Base-by-base conservation (phyloP, 1,139 yeast genomes). In the Petasospora fabianii region DNA sequence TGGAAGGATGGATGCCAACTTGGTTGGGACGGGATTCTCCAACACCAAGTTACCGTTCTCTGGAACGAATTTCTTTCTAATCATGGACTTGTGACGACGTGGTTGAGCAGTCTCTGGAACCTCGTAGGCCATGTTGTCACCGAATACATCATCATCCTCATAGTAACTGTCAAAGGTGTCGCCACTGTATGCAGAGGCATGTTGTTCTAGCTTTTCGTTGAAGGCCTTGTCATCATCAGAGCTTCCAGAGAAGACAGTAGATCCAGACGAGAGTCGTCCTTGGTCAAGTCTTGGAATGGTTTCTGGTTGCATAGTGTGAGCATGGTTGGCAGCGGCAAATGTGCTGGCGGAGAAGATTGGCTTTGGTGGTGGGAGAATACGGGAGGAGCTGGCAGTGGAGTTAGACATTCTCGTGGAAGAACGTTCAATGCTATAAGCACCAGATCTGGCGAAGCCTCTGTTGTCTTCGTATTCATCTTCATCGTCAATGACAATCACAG, bases 11-110 rank as follows among this genome's bases (percentile, higher is more conserved):
- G 84, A 81, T 52, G 78, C 75, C 42, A 92, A 69, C 47, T 90
- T 92, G 16, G 86, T 80, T 3, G 98, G 97, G 34, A 92, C 83
- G 3, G 97, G 96, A 53, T 94, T 90, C 57, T 90, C 97, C 45
- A 92, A 71, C 6, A 88, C 88, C 57, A 92, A 74, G 50, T 86
- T 84, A 34, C 95, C 92, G 18, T 82, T 71, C 30, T 80, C 82
- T 33, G 85, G 73, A 47, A 82, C 66, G 36, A 84, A 35, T 24
- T 36, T 85, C 56, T 82, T 81, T 52, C 73, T 73, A 33, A 74
- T 67, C 55, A 72, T 74, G 12, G 78, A 70, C 53, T 75, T 73
- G 51, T 78, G 75, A 47, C 84, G 75, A 42, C 79, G 70, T 13
- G 80, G 80, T 51, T 75, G 77, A 1, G 80, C 77, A 34, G 71